Conservation (phyloP, 495 filamentous ascomycete species). For the Neurospora intermedia region DNA sequence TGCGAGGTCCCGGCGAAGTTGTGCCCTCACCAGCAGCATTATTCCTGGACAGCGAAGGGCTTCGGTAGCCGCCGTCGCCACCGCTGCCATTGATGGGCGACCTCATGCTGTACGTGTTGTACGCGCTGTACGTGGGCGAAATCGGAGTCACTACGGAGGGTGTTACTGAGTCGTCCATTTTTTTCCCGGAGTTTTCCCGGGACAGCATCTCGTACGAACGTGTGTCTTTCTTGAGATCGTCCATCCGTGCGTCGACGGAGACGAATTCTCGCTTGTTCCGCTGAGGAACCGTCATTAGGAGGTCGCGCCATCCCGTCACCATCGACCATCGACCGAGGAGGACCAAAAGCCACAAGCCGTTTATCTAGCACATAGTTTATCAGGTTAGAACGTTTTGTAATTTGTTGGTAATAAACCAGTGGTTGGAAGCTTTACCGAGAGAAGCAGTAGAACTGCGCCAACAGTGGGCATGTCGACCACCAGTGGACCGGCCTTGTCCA, state of each 20-base stretch:
- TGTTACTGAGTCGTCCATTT: conserved; percentile 32
- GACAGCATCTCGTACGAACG: conserved; percentile 78
- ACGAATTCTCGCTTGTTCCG: conserved; percentile 63
- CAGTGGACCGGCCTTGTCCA: conserved; percentile 42
- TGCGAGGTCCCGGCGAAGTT: conserved; percentile 2
- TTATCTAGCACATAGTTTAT: conserved; percentile 39
- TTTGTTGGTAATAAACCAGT: not conserved
- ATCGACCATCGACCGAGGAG: conserved; percentile 74
- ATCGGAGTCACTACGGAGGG: conserved; percentile 36
- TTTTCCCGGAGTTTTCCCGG: conserved; percentile 36
- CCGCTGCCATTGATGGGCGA: conserved; percentile 17
- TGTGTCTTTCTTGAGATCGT: conserved; percentile 48
- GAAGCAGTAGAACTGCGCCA: conserved; percentile 67
- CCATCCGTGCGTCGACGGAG: conserved; percentile 64
- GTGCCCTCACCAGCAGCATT: not conserved
- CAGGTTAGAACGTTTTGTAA: conserved; percentile 2
- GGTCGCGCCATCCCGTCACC: conserved; percentile 70
- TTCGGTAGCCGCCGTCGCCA: not conserved
- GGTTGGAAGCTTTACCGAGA: conserved; percentile 48
- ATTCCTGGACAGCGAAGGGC: conserved; percentile 8
- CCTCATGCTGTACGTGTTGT: conserved; percentile 6
- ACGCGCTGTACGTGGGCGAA: conserved; percentile 20
- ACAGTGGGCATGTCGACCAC: conserved; percentile 67
- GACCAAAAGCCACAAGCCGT: conserved; percentile 75
- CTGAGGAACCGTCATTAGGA: conserved; percentile 39